Conservation (phyloP, 805 yeast species). For the Pichia californica region DNA sequence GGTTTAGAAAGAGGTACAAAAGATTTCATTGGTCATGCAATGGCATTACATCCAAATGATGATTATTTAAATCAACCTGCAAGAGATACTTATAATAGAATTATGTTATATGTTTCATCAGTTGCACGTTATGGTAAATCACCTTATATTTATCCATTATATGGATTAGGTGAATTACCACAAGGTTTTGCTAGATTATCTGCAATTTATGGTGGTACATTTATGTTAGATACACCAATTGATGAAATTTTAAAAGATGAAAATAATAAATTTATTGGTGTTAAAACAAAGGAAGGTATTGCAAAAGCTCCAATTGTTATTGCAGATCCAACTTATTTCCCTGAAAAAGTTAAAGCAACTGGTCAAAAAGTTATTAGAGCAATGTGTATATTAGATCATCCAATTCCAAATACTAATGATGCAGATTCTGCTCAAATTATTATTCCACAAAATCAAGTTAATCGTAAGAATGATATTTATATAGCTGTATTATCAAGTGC, state of each 20-base stretch:
- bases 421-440: constrained; percentile 89
- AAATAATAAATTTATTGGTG: constrained; percentile 73
- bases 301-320: constrained; percentile 91
- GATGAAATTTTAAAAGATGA: constrained; percentile 78
- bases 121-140: constrained; percentile 95
- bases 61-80: constrained; percentile 85
- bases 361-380: constrained; percentile 77
- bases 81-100: constrained; percentile 83
- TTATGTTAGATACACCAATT: constrained; percentile 94
- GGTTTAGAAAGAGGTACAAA: constrained; percentile 90
- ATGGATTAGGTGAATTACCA: constrained; percentile 97
- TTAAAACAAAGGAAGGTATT: constrained; percentile 82
- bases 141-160: constrained; percentile 92
- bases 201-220: constrained; percentile 97
- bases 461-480: constrained; percentile 89
- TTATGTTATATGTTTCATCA: constrained; percentile 77
- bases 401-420: constrained; percentile 73
- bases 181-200: constrained; percentile 96
- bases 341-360: constrained; percentile 65
- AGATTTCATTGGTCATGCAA: constrained; percentile 96
- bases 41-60: constrained; percentile 95
- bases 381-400: constrained; percentile 84
- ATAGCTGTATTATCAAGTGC: constrained; percentile 84
- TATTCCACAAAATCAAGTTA: constrained; percentile 93
- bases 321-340: constrained; percentile 98